These are phyloP conservation scores for Litchi chinensis DNA, from an alignment of 345 rosid genomes.

Conservation along the genomic window DNA sequence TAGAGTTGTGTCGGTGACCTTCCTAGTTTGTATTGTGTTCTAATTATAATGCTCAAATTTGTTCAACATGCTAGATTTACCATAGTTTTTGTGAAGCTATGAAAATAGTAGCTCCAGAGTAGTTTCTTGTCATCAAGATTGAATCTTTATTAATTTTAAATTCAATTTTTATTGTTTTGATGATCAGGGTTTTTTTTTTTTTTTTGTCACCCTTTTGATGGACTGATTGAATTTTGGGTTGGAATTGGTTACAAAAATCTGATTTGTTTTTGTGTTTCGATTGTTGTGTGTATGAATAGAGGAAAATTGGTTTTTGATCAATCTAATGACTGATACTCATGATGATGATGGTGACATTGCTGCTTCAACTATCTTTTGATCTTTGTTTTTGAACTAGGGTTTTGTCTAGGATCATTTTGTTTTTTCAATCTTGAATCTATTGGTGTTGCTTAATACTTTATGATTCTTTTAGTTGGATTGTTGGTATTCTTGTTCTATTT, in stretches of 20 bases:
- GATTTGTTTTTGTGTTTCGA: slow-evolving; percentile 14
- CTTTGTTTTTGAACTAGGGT: slow-evolving; percentile 20
- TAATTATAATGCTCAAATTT: too few relatives aligned
- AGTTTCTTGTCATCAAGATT: slow-evolving; percentile 22
- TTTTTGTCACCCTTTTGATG: slow-evolving; percentile 17
- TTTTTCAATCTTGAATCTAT: slow-evolving; percentile 13
- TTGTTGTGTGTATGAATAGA: slow-evolving; percentile 20
- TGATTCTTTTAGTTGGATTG: background rate
- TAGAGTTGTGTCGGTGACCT: too few relatives aligned
- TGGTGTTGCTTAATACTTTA: slow-evolving; percentile 1
- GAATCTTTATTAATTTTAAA: slow-evolving; percentile 13
- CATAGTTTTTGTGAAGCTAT: too few relatives aligned
- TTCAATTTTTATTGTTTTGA: slow-evolving; percentile 15
- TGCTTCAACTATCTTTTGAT: slow-evolving; percentile 9
- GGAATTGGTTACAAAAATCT: slow-evolving; percentile 15
- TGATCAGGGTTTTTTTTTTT: slow-evolving; percentile 27
- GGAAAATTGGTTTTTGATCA: slow-evolving; percentile 20
- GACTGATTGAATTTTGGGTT: slow-evolving; percentile 18
- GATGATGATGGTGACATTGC: slow-evolving; percentile 12
- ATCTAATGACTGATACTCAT: slow-evolving; percentile 22
- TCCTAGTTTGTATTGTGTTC: too few relatives aligned
- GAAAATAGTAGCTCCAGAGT: too few relatives aligned
- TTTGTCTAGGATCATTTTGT: background rate
- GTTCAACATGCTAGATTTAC: too few relatives aligned
- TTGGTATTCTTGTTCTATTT: background rate